A percentile compares a stretch with the other conserved stretches of the same genome.
Evolutionary conservation across 2,329 filamentous ascomycete genomes (phyloP).

Genomic region (Botrytis galanthina): DNA sequence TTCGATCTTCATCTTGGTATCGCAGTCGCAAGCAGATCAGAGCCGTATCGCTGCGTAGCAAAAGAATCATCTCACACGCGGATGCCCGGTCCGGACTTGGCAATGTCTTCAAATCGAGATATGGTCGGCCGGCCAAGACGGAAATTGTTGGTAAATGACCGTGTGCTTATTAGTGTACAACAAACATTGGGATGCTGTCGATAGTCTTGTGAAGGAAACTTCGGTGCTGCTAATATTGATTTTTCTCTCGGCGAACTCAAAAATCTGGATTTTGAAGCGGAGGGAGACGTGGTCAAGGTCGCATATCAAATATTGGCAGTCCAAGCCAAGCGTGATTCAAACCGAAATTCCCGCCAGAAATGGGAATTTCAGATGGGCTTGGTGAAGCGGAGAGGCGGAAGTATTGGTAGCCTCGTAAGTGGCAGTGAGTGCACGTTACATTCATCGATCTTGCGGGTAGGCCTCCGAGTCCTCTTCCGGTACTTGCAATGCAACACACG

Average conservation of each 20-base stretch:
- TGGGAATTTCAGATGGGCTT: background rate
- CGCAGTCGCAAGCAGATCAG: background rate
- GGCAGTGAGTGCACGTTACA: background rate
- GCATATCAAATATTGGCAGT: slow-evolving; percentile 5
- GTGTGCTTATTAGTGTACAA: background rate
- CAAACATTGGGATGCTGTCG: too few species aligned
- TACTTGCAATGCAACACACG: slow-evolving; percentile 7
- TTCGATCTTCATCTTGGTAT: background rate
- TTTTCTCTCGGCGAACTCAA: background rate
- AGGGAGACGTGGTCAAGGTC: background rate
- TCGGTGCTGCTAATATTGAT: background rate
- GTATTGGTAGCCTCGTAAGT: slow-evolving; percentile 14
- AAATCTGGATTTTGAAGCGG: background rate
- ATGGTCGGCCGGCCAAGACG: slow-evolving; percentile 4
- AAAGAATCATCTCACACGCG: background rate
- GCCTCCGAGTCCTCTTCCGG: background rate
- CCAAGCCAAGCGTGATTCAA: background rate
- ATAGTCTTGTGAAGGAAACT: slow-evolving; percentile 2
- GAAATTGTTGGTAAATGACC: background rate
- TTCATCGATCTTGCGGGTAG: background rate
- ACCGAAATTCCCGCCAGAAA: background rate
- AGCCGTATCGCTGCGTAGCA: background rate
- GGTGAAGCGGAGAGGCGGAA: background rate
- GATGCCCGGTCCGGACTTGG: slow-evolving; percentile 11
- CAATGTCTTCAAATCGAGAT: slow-evolving; percentile 9